phyloP scores from a whole-genome alignment of 108 stramenopile species.

The Pseudonitzschia multiseries region DNA sequence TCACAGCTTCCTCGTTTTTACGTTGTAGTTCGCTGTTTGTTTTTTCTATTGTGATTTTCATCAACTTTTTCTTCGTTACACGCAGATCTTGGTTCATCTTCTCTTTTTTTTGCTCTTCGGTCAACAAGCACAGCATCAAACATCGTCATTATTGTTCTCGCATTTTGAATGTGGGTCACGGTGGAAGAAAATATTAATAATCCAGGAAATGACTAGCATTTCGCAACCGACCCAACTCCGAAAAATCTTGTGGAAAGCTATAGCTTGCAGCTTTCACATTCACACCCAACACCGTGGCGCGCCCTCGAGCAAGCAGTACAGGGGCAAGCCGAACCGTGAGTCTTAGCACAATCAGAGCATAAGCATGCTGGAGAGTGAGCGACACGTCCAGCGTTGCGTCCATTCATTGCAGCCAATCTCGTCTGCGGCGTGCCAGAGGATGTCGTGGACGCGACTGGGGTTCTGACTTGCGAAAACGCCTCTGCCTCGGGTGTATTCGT shows the following conservation, averaged over 20 bases:
- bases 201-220: not conserved
- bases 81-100: too few species aligned
- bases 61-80: too few species aligned
- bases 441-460: not conserved
- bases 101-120: too few species aligned
- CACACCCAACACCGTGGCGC: slow-evolving; percentile 22
- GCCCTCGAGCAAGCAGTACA: slow-evolving; percentile 12
- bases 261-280: slow-evolving; percentile 18
- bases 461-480: slow-evolving; percentile 1
- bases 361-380: slow-evolving; percentile 10
- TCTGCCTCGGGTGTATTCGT: slow-evolving; percentile 8
- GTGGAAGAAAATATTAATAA: too few species aligned
- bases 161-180: too few species aligned
- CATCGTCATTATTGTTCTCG: too few species aligned
- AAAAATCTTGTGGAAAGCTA: not conserved
- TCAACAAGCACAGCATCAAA: too few species aligned
- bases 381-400: slow-evolving; percentile 2
- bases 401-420: not conserved
- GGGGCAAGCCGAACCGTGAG: slow-evolving; percentile 13
- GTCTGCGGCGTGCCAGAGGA: not conserved
- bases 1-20: too few species aligned
- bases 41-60: too few species aligned
- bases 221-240: not conserved
- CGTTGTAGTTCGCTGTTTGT: too few species aligned
- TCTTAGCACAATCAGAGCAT: not conserved